Percentiles rank a stretch among this genome's conserved stretches.
phyloP scores from a whole-genome alignment of 2,329 filamentous ascomycete species.

The Colletotrichum sp. region DNA sequence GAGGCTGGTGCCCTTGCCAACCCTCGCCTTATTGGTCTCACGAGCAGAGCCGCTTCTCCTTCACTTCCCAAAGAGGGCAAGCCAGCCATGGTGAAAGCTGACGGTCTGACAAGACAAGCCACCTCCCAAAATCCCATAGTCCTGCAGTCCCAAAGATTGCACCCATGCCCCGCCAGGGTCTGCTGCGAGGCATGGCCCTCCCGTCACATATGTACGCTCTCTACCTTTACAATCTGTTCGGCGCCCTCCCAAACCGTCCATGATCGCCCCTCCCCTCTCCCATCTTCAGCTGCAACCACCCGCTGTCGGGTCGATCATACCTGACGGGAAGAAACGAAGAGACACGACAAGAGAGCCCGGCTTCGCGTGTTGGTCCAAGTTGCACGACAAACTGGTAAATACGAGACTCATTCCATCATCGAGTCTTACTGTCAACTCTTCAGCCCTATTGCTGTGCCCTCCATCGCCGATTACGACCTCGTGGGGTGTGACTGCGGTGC shows the following conservation, averaged over 20 bases:
- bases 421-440: not conserved
- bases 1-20: not conserved
- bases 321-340: not conserved
- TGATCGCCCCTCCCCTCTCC: slow-evolving; percentile 4
- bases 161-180: not conserved
- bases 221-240: not conserved
- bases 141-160: slow-evolving; percentile 7
- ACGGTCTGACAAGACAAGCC: slow-evolving; percentile 14
- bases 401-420: not conserved
- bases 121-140: slow-evolving; percentile 15
- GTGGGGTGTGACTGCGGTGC: slow-evolving; percentile 16
- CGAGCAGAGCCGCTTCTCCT: not conserved
- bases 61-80: not conserved
- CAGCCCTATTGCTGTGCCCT: slow-evolving; percentile 16
- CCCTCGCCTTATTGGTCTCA: not conserved
- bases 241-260: slow-evolving; percentile 9
- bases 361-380: not conserved
- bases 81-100: not conserved
- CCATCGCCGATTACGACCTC: not conserved
- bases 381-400: not conserved
- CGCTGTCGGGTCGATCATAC: slow-evolving; percentile 15
- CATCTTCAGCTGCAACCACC: not conserved
- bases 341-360: not conserved
- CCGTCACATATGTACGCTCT: slow-evolving; percentile 2
- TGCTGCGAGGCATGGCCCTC: slow-evolving; percentile 3